Percentiles rank a stretch among this genome's conserved stretches.
phyloP scores from a whole-genome alignment of 306 rosid species.

The Crataegus laevigata region DNA sequence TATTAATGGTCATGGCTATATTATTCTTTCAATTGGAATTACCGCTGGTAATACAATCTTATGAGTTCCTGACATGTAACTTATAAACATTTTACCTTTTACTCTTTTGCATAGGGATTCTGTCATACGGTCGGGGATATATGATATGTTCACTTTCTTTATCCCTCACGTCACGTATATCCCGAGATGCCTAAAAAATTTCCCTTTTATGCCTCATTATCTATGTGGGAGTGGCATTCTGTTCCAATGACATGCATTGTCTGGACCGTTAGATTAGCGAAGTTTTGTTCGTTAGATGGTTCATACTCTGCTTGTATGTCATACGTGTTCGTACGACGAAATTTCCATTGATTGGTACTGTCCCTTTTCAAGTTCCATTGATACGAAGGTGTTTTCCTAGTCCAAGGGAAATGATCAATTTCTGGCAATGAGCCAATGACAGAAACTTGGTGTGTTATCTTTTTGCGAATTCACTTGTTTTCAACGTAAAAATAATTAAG shows the following conservation, averaged over 20 bases:
- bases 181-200: no score
- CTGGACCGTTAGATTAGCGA: neutral
- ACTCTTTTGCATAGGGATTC: no score
- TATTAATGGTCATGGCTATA: slow-evolving; percentile 50
- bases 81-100: no score
- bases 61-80: neutral
- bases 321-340: neutral
- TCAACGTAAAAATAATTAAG: neutral
- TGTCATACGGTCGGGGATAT: no score
- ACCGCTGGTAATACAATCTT: neutral
- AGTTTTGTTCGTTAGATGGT: no score
- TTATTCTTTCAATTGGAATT: slow-evolving; percentile 44
- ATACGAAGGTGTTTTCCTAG: neutral
- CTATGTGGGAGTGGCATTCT: no score
- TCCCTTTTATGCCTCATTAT: no score
- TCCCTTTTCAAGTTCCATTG: neutral
- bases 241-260: neutral
- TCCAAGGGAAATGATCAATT: neutral
- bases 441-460: neutral
- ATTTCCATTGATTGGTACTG: neutral
- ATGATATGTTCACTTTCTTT: no score
- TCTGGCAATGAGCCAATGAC: slow-evolving; percentile 9
- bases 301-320: neutral
- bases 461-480: neutral
- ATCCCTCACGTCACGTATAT: no score